Evolutionary conservation across 75 land plant species (phyloP), one percentile per base, ranked within the genome.

Genomic region (Selaginella moellendorffii): DNA sequence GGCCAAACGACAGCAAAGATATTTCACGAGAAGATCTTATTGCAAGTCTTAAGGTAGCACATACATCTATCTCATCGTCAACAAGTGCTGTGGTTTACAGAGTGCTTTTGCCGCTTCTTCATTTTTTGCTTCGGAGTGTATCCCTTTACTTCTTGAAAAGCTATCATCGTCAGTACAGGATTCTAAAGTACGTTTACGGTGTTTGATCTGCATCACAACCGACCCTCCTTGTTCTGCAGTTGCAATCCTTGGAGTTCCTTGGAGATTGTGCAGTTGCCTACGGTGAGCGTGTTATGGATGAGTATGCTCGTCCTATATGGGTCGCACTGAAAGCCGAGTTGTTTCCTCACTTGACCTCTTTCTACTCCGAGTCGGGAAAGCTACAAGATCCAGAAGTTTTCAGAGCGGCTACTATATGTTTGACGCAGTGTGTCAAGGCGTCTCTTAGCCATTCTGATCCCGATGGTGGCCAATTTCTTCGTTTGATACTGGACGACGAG

Each of bases 101-200:
- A 52, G 60, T 14, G 65, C 29, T 27, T 74, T 74, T 28, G 67
- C 62, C 0, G 53, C 67, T 27, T 68, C 77, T 31, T 42, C 61
- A 31, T 61, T 77, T 26, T 92, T 85, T 74, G 97, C 84, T 70
- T 84, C 84, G 67, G 79, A 67, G 68, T 84, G 75, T 54, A 81
- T 92, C 29, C 89, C 88, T 27, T 71, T 92, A 52, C 82, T 92
- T 17, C 82, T 92, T 26, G 97, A 88, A 27, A 92, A 92, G 63
- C 86, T 92, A 54, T 81, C 93, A 12, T 85, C 97, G 53, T 75
- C 79, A 31, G 70, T 87, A 54, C 80, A 56, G n/a, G 69, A 27
- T 31, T 93, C 97, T 30, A 92, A 92, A 93, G 97, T 92, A 36
- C 14, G 14, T 36, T 36, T 36, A 36, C 5, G 46, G 46, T 14